Conservation (phyloP, 2,329 filamentous ascomycete species). For the Fusarium sp. region DNA sequence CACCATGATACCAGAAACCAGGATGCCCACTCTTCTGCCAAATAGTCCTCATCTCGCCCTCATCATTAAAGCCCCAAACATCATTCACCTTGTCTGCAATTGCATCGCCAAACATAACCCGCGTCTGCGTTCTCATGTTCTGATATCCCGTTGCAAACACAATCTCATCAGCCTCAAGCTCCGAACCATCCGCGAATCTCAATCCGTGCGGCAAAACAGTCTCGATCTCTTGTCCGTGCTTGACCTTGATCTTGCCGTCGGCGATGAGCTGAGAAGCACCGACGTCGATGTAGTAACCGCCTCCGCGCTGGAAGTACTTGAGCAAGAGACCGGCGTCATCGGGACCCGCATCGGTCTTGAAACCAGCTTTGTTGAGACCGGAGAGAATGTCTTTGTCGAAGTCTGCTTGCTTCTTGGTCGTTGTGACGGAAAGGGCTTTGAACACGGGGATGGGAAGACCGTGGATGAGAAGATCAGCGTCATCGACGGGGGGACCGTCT, state of each 20-base stretch:
- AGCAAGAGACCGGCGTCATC: slow-evolving; percentile 65
- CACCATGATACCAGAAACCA: slow-evolving; percentile 73
- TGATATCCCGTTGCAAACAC: slow-evolving; percentile 72
- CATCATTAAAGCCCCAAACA: slow-evolving; percentile 69
- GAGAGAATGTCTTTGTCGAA: slow-evolving; percentile 52
- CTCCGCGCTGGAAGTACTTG: slow-evolving; percentile 72
- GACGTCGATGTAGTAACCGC: slow-evolving; percentile 77
- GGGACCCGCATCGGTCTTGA: slow-evolving; percentile 67
- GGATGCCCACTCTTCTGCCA: slow-evolving; percentile 70
- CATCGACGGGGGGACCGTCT: slow-evolving; percentile 67
- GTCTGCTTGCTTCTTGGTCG: slow-evolving; percentile 46
- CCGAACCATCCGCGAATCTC: slow-evolving; percentile 62
- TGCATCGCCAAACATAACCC: slow-evolving; percentile 68
- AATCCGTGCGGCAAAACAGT: slow-evolving; percentile 58
- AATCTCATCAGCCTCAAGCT: slow-evolving; percentile 69
- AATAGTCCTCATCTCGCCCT: slow-evolving; percentile 64
- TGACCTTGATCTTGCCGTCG: slow-evolving; percentile 71
- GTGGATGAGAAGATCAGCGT: slow-evolving; percentile 70
- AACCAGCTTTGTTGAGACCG: slow-evolving; percentile 64
- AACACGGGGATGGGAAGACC: slow-evolving; percentile 66
- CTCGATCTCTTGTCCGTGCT: slow-evolving; percentile 65
- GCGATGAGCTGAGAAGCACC: slow-evolving; percentile 69
- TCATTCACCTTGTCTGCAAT: slow-evolving; percentile 66
- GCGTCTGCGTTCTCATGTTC: slow-evolving; percentile 72
- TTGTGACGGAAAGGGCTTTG: slow-evolving; percentile 65